These are phyloP conservation scores for Laguncularia racemosa DNA, from an alignment of 345 rosid species.

Conservation along the genomic window DNA sequence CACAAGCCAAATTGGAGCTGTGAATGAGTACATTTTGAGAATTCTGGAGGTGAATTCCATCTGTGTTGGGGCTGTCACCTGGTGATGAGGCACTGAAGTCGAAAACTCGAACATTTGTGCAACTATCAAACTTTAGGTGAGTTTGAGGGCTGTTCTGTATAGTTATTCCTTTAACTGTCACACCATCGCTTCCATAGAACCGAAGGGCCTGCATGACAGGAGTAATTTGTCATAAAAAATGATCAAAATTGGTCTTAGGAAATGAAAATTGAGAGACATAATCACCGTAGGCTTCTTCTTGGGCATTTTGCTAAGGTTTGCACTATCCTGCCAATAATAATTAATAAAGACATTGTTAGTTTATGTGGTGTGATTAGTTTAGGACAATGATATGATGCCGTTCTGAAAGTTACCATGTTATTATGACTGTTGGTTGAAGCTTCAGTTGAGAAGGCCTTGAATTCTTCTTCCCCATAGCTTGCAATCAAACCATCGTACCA, in stretches of 20 bases:
- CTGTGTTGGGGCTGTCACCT: constrained; percentile 73
- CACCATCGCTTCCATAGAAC: constrained; percentile 65
- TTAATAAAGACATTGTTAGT: not conserved
- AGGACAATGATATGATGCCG: not conserved
- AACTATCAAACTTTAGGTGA: constrained; percentile 70
- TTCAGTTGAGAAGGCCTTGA: not conserved
- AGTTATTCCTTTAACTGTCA: constrained; percentile 59
- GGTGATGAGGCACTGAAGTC: constrained; percentile 61
- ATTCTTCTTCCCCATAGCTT: constrained; percentile 3
- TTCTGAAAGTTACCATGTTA: constrained; percentile 16
- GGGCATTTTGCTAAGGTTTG: constrained; percentile 38
- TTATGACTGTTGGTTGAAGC: constrained; percentile 5
- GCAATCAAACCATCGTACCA: constrained; percentile 41
- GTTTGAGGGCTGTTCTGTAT: constrained; percentile 85
- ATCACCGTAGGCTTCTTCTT: constrained; percentile 60
- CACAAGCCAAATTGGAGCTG: constrained; percentile 58
- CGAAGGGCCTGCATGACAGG: constrained; percentile 50
- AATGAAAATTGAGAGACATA: constrained; percentile 2
- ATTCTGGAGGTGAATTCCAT: constrained; percentile 83
- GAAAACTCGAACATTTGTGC: constrained; percentile 46
- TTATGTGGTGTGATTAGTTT: not conserved
- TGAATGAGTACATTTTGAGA: constrained; percentile 56
- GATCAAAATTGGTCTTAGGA: not conserved
- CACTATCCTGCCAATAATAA: constrained; percentile 17
- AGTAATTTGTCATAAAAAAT: not conserved